Evolutionary conservation across 192 early-diverging fungal species (phyloP), one percentile per base, ranked within the genome.

Genomic region (Lunasporangiospora selenospora): DNA sequence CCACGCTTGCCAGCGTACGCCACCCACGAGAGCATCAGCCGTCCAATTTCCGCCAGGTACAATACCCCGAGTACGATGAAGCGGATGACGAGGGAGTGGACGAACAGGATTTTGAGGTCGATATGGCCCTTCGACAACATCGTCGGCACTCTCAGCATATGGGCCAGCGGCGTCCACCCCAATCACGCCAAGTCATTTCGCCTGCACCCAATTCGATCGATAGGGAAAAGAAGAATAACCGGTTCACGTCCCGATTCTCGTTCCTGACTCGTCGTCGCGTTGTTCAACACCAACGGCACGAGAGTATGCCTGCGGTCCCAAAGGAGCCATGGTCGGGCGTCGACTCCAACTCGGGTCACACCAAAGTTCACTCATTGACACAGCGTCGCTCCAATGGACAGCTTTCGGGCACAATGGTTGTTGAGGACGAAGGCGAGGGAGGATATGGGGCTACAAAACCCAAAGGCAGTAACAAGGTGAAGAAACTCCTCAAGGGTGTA

Each of bases 261-360:
- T 73, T 73, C 69, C 27, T 73, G 33, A 71, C 67, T 36, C 69
- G 67, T 27, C 48, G 54, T n/a, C 65, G 65, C 27, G 33, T 39
- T 4, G 23, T 21, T 4, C 47, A 61, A 13, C 57, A 73, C 13
- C 69, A 73, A n/a, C 50, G 69, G 21, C 53, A 57, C 21, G 69
- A 63, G 9, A 73, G 69, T 38, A 30, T 63, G 49, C 69, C 69
- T 6, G 41, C 10, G 26, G 18, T 31, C 13, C 0, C 27, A 31
- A 55, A 61, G 3, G 59, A 71, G 11, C 23, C 46, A 10, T 51
- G 59, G 53, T 32, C 39, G 7, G n/a, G n/a, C n/a, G 24, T 36
- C 6, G 38, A 40, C 6, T 21, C 29, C 26, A 47, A 47, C 8
- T 26, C 33, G 9, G 16, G 36, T 24, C 34, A 21, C 46, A 15